These are phyloP conservation scores for Serendipita indica DNA, from an alignment of 768 basidiomycete genomes.

Conservation along the genomic window DNA sequence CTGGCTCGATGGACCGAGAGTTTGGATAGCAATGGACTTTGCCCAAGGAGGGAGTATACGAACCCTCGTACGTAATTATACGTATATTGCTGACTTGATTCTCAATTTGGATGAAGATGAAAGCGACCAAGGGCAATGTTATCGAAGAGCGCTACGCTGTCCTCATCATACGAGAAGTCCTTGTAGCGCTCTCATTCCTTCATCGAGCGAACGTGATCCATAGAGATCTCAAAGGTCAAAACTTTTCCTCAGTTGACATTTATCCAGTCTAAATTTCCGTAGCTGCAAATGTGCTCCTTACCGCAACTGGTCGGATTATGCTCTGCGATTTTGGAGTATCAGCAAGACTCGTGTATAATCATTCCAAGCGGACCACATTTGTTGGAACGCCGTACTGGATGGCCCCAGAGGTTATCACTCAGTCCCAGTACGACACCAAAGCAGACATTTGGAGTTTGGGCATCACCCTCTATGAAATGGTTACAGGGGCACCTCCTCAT, in stretches of 20 bases:
- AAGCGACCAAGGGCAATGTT: constrained; percentile 55
- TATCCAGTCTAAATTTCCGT: not conserved
- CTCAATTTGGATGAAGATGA: constrained; percentile 39
- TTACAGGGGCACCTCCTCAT: constrained; percentile 90
- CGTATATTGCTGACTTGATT: not conserved
- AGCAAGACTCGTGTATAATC: constrained; percentile 66
- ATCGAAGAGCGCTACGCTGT: constrained; percentile 84
- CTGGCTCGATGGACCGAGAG: constrained; percentile 83
- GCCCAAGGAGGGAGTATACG: constrained; percentile 91
- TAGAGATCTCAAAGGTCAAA: constrained; percentile 75
- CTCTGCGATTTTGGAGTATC: constrained; percentile 98
- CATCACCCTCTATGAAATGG: constrained; percentile 92
- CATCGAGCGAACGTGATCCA: constrained; percentile 93
- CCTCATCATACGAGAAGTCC: constrained; percentile 77
- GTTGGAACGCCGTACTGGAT: constrained; percentile 99
- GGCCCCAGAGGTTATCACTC: constrained; percentile 95
- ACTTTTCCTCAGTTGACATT: not conserved
- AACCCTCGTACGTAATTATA: constrained; percentile 37
- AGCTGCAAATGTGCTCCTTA: constrained; percentile 90
- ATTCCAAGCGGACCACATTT: constrained; percentile 88
- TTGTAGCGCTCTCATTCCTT: constrained; percentile 73
- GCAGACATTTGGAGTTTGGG: constrained; percentile 98
- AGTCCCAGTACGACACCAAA: constrained; percentile 88
- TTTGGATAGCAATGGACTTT: constrained; percentile 99
- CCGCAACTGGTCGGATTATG: constrained; percentile 76